These are phyloP conservation scores for Hirsutella thompsonii DNA, from an alignment of 2,329 filamentous ascomycete genomes.

Conservation along the genomic window DNA sequence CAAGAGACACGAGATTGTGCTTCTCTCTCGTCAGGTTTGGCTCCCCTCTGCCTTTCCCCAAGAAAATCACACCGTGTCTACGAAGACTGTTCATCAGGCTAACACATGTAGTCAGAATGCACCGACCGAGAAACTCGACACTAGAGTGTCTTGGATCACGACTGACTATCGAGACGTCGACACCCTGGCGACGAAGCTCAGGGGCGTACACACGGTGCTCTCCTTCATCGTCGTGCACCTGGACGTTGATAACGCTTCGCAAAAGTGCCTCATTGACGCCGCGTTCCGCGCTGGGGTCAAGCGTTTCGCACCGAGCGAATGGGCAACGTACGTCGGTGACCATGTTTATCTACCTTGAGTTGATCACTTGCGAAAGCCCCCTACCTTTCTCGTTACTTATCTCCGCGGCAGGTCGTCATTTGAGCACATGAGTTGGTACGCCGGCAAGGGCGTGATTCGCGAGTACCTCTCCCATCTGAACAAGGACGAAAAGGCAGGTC, in stretches of 20 bases:
- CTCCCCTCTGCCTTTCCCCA: too few species aligned
- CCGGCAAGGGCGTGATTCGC: slow-evolving; percentile 34
- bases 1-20: slow-evolving; percentile 36
- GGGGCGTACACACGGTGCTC: slow-evolving; percentile 37
- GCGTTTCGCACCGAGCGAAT: slow-evolving; percentile 50
- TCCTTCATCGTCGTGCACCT: slow-evolving; percentile 31
- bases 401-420: not conserved
- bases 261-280: slow-evolving; percentile 37
- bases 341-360: too few species aligned
- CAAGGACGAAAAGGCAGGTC: not conserved
- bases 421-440: slow-evolving; percentile 23
- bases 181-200: slow-evolving; percentile 22
- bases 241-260: slow-evolving; percentile 19
- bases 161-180: slow-evolving; percentile 27
- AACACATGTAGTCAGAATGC: not conserved
- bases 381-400: not conserved
- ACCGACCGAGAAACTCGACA: not conserved
- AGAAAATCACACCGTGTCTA: too few species aligned
- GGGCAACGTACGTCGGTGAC: slow-evolving; percentile 19
- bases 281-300: slow-evolving; percentile 44
- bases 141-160: slow-evolving; percentile 16
- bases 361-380: not conserved
- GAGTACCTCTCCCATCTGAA: slow-evolving; percentile 29
- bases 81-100: too few species aligned
- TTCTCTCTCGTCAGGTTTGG: slow-evolving; percentile 34